These are phyloP conservation scores for Entamoeba nuttalli DNA, from an alignment of 208 protist genomes.

Conservation along the genomic window DNA sequence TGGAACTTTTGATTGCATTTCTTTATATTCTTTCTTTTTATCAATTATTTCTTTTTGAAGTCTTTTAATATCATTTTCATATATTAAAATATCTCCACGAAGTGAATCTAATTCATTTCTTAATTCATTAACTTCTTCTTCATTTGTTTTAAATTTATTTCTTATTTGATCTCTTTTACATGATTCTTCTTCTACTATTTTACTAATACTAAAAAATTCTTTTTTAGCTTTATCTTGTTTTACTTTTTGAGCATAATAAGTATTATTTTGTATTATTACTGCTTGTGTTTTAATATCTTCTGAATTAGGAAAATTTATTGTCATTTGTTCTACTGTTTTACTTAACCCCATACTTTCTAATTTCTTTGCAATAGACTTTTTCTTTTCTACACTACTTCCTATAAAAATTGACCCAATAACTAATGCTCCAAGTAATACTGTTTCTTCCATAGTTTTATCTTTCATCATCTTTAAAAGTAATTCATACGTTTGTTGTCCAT, in stretches of 20 bases:
- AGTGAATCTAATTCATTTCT: background rate
- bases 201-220: background rate
- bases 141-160: background rate
- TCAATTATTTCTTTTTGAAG: background rate
- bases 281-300: background rate
- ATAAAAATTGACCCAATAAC: background rate
- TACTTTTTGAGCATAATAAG: background rate
- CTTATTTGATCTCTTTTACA: background rate
- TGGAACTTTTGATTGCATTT: background rate
- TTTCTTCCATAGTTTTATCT: background rate
- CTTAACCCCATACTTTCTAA: background rate
- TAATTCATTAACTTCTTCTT: background rate
- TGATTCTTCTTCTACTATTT: background rate
- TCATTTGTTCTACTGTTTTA: background rate
- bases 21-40: background rate
- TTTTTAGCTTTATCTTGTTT: background rate
- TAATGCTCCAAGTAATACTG: background rate
- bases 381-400: background rate
- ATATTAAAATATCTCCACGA: background rate
- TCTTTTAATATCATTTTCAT: background rate
- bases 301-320: background rate
- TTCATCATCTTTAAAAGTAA: background rate
- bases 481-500: background rate
- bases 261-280: background rate
- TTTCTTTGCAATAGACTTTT: background rate